Percentiles rank a stretch among this genome's conserved stretches.
Conservation (phyloP, 2,329 filamentous ascomycete genomes). For the Penicillium sp. region DNA sequence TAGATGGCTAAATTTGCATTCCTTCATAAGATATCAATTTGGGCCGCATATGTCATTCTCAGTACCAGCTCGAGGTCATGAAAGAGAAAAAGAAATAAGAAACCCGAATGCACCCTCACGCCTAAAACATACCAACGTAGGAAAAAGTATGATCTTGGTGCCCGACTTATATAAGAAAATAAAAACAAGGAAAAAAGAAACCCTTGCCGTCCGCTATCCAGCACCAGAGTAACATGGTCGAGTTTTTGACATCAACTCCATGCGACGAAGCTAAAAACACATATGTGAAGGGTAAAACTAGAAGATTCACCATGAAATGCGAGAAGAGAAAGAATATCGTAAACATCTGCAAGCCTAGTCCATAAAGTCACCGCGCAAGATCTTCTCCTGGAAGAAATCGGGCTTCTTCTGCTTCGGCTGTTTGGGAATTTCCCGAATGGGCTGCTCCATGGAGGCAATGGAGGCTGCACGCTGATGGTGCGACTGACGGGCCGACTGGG, state of each 20-base stretch:
- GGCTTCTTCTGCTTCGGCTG: constrained; percentile 66
- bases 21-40: constrained; percentile 11
- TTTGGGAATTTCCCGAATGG: constrained; percentile 46
- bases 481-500: constrained; percentile 45
- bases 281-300: not conserved
- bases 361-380: constrained; percentile 98
- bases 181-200: no score
- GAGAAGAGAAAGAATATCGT: not conserved
- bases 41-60: constrained; percentile 7
- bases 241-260: not conserved
- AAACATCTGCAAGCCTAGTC: constrained; percentile 56
- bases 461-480: constrained; percentile 42
- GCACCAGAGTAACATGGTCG: not conserved
- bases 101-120: not conserved
- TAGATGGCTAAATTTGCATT: not conserved
- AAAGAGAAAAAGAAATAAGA: not conserved
- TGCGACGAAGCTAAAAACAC: constrained; percentile 4
- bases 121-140: not conserved
- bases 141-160: not conserved
- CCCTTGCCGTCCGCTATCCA: not conserved
- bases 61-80: constrained; percentile 12
- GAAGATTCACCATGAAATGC: not conserved
- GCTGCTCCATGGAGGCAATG: constrained; percentile 58
- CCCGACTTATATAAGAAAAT: not conserved
- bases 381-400: constrained; percentile 94